Evolutionary conservation across 495 filamentous ascomycete species (phyloP).

Genomic region (Xylaria acuta): DNA sequence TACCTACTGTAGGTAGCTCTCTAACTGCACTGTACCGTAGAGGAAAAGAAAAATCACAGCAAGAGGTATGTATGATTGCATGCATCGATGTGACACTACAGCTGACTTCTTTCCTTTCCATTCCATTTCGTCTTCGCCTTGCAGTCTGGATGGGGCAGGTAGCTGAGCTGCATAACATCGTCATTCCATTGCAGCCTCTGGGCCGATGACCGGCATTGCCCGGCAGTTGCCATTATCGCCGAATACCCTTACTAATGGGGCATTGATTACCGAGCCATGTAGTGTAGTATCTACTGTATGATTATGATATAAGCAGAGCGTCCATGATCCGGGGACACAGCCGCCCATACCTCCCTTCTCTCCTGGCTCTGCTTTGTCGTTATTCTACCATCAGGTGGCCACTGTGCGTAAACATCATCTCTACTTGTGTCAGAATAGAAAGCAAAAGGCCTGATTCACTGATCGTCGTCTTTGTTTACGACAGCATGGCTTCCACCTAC

Average conservation of each 20-base stretch:
- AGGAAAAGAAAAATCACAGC: neutral
- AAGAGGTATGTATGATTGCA: neutral
- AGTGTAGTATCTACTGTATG: neutral
- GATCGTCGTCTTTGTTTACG: neutral
- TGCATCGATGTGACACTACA: neutral
- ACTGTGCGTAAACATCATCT: neutral
- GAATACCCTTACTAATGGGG: conserved; percentile 1
- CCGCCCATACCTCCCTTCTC: too few species aligned
- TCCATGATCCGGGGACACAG: too few species aligned
- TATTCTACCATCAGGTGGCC: neutral
- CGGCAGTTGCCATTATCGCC: conserved; percentile 1
- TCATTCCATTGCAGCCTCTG: neutral
- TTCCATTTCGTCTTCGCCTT: neutral
- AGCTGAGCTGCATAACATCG: neutral
- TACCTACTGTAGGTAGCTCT: too few species aligned
- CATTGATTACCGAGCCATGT: neutral
- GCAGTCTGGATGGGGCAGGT: neutral
- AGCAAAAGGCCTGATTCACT: neutral
- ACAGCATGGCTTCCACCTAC: conserved; percentile 60
- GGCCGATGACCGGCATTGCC: neutral
- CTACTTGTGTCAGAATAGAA: neutral
- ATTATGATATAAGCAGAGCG: neutral
- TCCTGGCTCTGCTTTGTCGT: neutral
- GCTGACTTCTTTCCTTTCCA: neutral
- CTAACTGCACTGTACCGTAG: too few species aligned